Base-by-base conservation (phyloP, 805 yeast genomes). In the Maudiozyma serrabonitensis region DNA sequence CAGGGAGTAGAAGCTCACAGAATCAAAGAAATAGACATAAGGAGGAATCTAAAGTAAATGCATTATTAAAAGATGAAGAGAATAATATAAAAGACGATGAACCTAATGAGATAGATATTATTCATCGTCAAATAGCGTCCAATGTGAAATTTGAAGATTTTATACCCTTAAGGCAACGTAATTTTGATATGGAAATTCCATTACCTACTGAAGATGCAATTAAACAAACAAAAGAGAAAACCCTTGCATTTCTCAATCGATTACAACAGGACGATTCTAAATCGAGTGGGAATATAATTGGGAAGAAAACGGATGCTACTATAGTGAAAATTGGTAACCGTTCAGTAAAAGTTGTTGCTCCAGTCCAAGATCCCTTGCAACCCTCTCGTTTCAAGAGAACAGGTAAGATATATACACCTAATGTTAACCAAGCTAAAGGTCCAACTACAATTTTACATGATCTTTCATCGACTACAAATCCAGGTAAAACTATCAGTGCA, bases 301-400 rank as follows among this genome's bases (percentile, higher is more conserved):
- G 76, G 1, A 58, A 73, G 6, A 68, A 69, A 43, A 60, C 68
- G 18, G 54, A 59, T 5, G 59, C 59, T 13, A 56, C 54, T 6
- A 28, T 11, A 28, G 61, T 59, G 41, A 71, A 70, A 51, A 66
- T 87, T 50, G 68, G 75, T 4, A 75, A 89, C 4, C 50, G 46
- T 23, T 23, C 32, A n/a, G 34, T 49, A 4, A 43, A 47, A 25
- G 46, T 53, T 3, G 48, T 26, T 6, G 47, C 52, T n/a, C 54
- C 55, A 25, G 52, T 50, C 18, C 74, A 76, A 44, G 98, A 91
- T 68, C 98, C 98, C 0, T 75, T 90, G 76, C 80, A 87, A 35
- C 96, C 96, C 0, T 81, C 90, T 0, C 79, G 80, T 50, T 37
- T 32, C 11, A 81, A 83, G 67, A 82, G 81, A 60, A 72, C 68